phyloP scores from a whole-genome alignment of 352 stramenopile species.

The Phytophthora uliginosa region DNA sequence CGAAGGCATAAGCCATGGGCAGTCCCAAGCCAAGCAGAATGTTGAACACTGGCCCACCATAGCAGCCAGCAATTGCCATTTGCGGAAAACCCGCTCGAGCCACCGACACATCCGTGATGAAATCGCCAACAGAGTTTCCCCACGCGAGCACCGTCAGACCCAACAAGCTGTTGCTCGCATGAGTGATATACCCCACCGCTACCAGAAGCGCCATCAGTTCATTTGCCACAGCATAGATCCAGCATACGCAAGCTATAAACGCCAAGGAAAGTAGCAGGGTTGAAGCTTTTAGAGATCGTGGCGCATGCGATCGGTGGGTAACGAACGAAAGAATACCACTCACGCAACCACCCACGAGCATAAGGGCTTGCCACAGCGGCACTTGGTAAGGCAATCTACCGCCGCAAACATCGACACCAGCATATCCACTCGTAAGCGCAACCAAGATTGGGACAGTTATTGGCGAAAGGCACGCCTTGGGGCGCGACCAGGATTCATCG shows the following conservation, averaged over 20 bases:
- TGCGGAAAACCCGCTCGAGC: constrained; percentile 82
- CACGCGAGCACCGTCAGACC: constrained; percentile 85
- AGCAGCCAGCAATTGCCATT: constrained; percentile 90
- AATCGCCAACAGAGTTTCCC: constrained; percentile 88
- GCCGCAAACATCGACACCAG: constrained; percentile 32
- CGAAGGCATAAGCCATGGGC: constrained; percentile 72
- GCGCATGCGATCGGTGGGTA: constrained; percentile 72
- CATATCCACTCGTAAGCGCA: constrained; percentile 62
- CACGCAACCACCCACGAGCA: constrained; percentile 37
- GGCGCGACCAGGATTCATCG: constrained; percentile 78
- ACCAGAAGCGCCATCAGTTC: constrained; percentile 89
- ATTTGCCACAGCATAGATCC: constrained; percentile 93
- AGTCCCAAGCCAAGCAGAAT: constrained; percentile 83
- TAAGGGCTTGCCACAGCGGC: constrained; percentile 55
- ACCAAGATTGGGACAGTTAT: constrained; percentile 90
- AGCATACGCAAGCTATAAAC: constrained; percentile 89
- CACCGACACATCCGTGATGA: constrained; percentile 88
- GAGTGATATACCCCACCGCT: constrained; percentile 79
- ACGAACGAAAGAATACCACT: constrained; percentile 76
- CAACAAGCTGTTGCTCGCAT: constrained; percentile 79
- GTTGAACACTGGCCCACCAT: constrained; percentile 87
- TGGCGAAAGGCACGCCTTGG: constrained; percentile 86
- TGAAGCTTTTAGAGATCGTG: constrained; percentile 55
- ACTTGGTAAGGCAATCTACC: constrained; percentile 35
- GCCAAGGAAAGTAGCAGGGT: constrained; percentile 74